Evolutionary conservation across 2,329 filamentous ascomycete genomes (phyloP), one percentile per base, ranked within the genome.

Genomic region (Pseudofabraea citricarpa): DNA sequence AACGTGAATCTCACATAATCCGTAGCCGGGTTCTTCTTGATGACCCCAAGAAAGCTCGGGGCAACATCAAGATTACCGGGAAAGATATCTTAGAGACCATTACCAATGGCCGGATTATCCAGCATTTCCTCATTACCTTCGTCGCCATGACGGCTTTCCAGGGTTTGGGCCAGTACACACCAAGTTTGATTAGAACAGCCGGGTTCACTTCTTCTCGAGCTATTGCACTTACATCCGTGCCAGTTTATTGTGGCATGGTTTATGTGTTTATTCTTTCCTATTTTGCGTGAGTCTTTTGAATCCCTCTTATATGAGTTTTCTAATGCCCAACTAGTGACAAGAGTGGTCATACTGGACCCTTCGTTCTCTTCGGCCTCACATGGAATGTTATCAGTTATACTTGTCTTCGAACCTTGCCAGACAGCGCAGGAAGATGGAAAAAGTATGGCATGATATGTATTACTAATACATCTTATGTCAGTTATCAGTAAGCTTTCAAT

Each of bases 1-100:
- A 61, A 12, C 59, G 69, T 6, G 68, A 72, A 48, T 60, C 61
- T 2, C 61, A 69, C 26, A 70, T 72, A 44, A 58, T 71, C 6
- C 48, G 50, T 3, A 57, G 61, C 5, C 65, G 69, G 0, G 67
- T 72, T 4, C 43, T 71, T 0, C 54, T 70, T 3, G 68, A 72
- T 44, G 69, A 72, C 45, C 68, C 69, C 2, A 49, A 47, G 24
- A 71, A 71, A 50, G 55, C 58, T 0, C 49, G 48, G 1, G 60
- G 59, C 1, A 59, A 65, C 21, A 48, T 67, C 16, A 59, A 56
- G n/a, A 69, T 70, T 39, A 29, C 33, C 9, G 39, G 26, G 8
- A 18, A n/a, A 27, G 46, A 48, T 26, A 32, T 48, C 13, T 22
- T 36, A 4, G 16, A 41, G 13, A 35, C 39, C 2, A 19, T 48